Base-by-base conservation (phyloP, 352 stramenopile species). In the Hyaloperonospora brassicae region DNA sequence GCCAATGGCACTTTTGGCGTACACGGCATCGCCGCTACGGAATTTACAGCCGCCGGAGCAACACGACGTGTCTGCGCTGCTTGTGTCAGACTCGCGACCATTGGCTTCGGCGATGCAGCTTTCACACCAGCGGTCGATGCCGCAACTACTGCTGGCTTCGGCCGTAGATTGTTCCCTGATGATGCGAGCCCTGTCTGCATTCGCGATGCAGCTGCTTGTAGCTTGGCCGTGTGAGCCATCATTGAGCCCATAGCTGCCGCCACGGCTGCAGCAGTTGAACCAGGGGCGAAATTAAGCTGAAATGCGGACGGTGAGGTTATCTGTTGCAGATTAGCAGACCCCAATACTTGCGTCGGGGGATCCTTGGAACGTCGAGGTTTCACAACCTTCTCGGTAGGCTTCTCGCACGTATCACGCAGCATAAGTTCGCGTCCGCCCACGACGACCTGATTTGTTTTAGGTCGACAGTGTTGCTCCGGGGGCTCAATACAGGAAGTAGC, bases 401-500 rank as follows among this genome's bases (percentile, higher is more conserved):
- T 83, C 46, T 87, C 77, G 43, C 77, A 87, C 21, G 74, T 77
- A 51, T 87, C 77, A 0, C 55, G 62, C 12, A 87, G 66, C 13
- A 76, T 47, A 11, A 86, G 60, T 50, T 81, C 62, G 2, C 64
- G 57, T 17, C 68, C 68, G 17, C 65, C 63, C 1, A 79, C 66
- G 4, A 87, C 48, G 39, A 84, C 36, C 27, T 81, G 71, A 31
- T 84, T 65, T 22, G 65, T 79, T 61, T 79, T 86, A 0, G 63
- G 66, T 25, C 68, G 71, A 24, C 68, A 51, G 2, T 35, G 59
- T 30, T 69, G 59, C 27, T 59, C 65, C 2, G 24, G 21, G 9
- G 50, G 55, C 31, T 59, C 59, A 13, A 59, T 21, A 1, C 50
- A 13, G 2, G 52, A 52, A 13, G 35, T 39, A 35, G 39, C 11